Evolutionary conservation across 305 asterid genomes (phyloP), one percentile per base, ranked within the genome.

Genomic region (Fraxinus sp.): DNA sequence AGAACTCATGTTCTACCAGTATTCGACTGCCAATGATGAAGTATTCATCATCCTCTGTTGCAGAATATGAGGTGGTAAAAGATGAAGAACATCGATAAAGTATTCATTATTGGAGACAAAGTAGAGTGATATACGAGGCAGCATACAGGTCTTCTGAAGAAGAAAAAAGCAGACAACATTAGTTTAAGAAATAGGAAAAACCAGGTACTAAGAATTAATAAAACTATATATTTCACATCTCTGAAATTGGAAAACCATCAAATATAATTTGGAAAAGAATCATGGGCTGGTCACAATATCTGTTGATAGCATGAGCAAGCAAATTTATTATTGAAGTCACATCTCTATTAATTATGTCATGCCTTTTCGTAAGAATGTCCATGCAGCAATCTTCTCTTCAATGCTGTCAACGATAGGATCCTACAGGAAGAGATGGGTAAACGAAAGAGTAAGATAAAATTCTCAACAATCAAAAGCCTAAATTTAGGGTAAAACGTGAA

Each of bases 291-390:
- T 30, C 66, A 85, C 66, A 46, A 43, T 75, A 70, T 18, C 37
- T 72, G 77, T 49, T 6, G 59, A 64, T 4, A 79, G 79, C 81
- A 75, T 49, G 41, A 49, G 52, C 57, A 28, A 74, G 43, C 1
- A 83, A 62, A 9, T 78, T 35, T 71, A 33, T 43, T 71, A 33
- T 70, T 30, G 71, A 64, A 87, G 33, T 70, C 82, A 7, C 9
- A 72, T 24, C 1, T 18, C 14, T 41, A 52, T 76, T 64, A 52
- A 43, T 35, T 13, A 77, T 10, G 70, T 4, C 79, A 82, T 52
- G 94, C 98, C 98, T 92, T 91, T 93, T 33, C 98, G 99, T 83
- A 96, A 90, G 86, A 96, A 96, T 55, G 98, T 90, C 99, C 99
- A 96, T 3, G 95, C 88, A 3, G 98, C 88, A 85, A 96, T 94